Evolutionary conservation across 179 eudicot genomes (phyloP), one percentile per base, ranked within the genome.

Genomic region (Corrigiola litoralis): DNA sequence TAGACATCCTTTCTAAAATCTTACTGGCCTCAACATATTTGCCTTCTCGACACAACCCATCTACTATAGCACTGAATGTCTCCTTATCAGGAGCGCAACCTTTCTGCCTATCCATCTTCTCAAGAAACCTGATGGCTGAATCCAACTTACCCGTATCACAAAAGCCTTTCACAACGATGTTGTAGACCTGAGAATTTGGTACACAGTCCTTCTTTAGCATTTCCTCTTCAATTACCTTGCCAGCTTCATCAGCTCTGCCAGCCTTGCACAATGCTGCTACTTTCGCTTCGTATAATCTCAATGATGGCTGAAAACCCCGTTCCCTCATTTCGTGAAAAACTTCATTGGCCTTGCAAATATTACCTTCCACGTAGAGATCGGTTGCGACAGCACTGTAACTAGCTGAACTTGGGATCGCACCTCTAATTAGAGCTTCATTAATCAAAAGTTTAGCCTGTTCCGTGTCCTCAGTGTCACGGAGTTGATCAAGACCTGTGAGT

Each of bases 51-150:
- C 91, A 94, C 45, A 94, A 73, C 37, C 89, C 84, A 63, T 81
- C 81, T 16, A 84, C 81, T 45, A 94, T 23, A 55, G 71, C 75
- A 32, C 52, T 28, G 40, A 79, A 91, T 5, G 95, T 84, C 61
- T 87, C 95, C 77, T 77, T 72, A 75, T 83, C 60, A 18, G 91
- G 87, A 8, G 83, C 79, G 66, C 78, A 75, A 10, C 95, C 94
- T 36, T 75, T 72, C 49, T 80, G 87, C 70, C 52, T 80, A 51
- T 62, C 73, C 87, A 92, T 85, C 85, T 77, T 90, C 66, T 84
- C 79, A 20, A 92, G 71, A 68, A 75, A 84, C 72, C 66, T 63
- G 20, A 86, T 37, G 17, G 90, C 97, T 50, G 56, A 63, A 61
- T 13, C 53, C 29, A 81, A 80, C 70, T 76, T 79, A 46, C 82